A percentile compares a stretch with the other conserved stretches of the same genome.
phyloP scores from a whole-genome alignment of 2,329 filamentous ascomycete genomes.

The Pestalotiopsis sp. region DNA sequence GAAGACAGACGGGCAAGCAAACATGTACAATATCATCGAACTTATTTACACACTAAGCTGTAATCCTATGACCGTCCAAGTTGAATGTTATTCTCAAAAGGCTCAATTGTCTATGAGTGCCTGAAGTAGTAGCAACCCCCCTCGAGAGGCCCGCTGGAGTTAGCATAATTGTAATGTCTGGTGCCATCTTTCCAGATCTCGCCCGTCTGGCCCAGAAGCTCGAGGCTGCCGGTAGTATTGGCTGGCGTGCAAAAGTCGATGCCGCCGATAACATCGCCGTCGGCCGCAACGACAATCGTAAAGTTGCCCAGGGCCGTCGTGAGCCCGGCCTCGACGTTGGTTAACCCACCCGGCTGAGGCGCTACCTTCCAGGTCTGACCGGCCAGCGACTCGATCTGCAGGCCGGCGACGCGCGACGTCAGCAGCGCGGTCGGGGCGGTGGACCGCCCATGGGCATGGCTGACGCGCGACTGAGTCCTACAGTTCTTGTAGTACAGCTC shows the following conservation, averaged over 20 bases:
- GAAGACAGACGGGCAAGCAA: no score
- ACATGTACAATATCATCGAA: no score
- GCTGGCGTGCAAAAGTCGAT: neutral
- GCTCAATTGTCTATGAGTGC: neutral
- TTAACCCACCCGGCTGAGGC: neutral
- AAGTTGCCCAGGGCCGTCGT: neutral
- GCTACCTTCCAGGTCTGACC: neutral
- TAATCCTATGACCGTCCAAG: no score
- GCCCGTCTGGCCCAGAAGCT: neutral
- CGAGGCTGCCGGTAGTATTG: neutral
- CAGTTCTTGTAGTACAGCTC: constrained; percentile 36
- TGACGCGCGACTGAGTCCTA: constrained; percentile 29
- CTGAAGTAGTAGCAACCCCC: neutral
- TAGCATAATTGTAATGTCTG: neutral
- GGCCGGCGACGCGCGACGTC: constrained; percentile 29
- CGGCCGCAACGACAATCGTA: neutral
- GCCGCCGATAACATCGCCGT: neutral
- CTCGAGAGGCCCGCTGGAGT: neutral
- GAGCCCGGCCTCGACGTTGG: neutral
- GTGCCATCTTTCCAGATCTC: neutral
- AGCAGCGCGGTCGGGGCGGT: constrained; percentile 36
- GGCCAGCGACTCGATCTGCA: constrained; percentile 24
- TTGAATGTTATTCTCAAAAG: no score
- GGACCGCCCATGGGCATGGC: constrained; percentile 40
- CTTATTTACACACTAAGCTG: no score